Conservation (phyloP, 306 rosid genomes). For the Begonia loranthoides region DNA sequence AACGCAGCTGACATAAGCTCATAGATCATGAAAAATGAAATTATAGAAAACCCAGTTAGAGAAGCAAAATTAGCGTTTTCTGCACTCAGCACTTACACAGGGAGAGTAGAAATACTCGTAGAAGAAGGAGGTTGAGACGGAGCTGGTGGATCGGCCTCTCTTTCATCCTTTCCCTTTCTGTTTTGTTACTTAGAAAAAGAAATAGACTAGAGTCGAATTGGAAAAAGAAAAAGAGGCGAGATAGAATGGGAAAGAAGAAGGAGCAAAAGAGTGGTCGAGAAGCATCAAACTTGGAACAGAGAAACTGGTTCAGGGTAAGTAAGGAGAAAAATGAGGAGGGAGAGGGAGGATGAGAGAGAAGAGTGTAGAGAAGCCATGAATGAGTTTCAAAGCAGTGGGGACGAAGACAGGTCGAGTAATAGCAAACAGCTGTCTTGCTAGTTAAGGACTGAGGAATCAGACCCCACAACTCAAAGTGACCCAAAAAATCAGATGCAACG, state of each 20-base stretch:
- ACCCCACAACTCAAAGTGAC: slow-evolving; percentile 20
- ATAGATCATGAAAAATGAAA: slow-evolving; percentile 23
- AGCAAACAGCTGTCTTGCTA: slow-evolving; percentile 34
- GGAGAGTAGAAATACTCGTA: slow-evolving; percentile 16
- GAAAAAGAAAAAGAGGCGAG: neutral
- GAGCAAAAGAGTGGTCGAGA: slow-evolving; percentile 6
- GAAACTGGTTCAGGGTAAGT: slow-evolving; percentile 11
- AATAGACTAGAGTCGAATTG: slow-evolving; percentile 1
- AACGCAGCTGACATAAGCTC: neutral
- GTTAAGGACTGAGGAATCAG: slow-evolving; percentile 14
- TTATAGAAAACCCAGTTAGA: slow-evolving; percentile 8
- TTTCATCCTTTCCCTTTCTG: slow-evolving; percentile 23
- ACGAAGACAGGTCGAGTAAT: slow-evolving; percentile 33
- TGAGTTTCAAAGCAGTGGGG: slow-evolving; percentile 56
- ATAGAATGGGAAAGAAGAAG: neutral
- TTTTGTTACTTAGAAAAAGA: slow-evolving; percentile 2
- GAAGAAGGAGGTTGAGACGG: slow-evolving; percentile 8
- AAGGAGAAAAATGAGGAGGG: slow-evolving; percentile 9
- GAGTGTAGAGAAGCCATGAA: slow-evolving; percentile 40
- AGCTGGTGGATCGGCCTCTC: slow-evolving; percentile 18
- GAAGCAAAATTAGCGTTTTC: neutral
- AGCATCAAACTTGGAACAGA: slow-evolving; percentile 11
- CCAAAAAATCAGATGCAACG: slow-evolving; percentile 9
- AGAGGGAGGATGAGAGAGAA: slow-evolving; percentile 6
- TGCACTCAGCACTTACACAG: slow-evolving; percentile 32